Evolutionary conservation across 768 basidiomycete genomes (phyloP).

Genomic region (Xanthoconium stramineum): DNA sequence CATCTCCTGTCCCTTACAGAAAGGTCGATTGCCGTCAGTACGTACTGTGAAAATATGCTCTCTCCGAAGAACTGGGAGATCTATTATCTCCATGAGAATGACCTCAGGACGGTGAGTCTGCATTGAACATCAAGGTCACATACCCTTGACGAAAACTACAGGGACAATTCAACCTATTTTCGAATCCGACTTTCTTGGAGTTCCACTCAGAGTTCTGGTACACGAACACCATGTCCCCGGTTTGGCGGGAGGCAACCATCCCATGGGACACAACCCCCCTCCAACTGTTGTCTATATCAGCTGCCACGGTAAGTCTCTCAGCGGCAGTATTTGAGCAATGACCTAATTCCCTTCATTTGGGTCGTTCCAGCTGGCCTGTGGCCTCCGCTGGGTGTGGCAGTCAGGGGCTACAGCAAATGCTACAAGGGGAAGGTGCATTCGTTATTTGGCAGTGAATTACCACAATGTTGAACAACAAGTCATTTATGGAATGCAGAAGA

Average conservation of each 20-base stretch:
- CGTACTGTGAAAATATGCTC: not conserved
- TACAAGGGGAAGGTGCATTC: not conserved
- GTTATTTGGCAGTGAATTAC: not conserved
- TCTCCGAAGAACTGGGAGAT: not conserved
- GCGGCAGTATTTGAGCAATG: not conserved
- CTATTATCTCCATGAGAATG: not conserved
- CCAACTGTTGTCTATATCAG: not conserved
- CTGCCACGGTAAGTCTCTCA: not conserved
- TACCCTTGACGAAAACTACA: not conserved
- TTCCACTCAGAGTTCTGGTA: not conserved
- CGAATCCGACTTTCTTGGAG: not conserved
- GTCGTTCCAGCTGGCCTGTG: not conserved
- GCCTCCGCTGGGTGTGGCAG: not conserved
- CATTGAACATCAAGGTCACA: not conserved
- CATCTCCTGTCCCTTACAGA: not conserved
- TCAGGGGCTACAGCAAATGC: not conserved
- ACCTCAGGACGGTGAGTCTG: not conserved
- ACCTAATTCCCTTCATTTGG: too few relatives aligned
- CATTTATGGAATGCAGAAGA: not conserved
- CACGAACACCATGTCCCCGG: not conserved
- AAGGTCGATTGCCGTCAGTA: not conserved
- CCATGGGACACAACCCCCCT: not conserved
- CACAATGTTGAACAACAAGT: not conserved
- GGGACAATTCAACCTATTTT: not conserved
- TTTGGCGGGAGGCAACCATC: not conserved